Evolutionary conservation across 371 early-diverging fungal species (phyloP), one percentile per base, ranked within the genome.

Genomic region (Mortierella sp.): DNA sequence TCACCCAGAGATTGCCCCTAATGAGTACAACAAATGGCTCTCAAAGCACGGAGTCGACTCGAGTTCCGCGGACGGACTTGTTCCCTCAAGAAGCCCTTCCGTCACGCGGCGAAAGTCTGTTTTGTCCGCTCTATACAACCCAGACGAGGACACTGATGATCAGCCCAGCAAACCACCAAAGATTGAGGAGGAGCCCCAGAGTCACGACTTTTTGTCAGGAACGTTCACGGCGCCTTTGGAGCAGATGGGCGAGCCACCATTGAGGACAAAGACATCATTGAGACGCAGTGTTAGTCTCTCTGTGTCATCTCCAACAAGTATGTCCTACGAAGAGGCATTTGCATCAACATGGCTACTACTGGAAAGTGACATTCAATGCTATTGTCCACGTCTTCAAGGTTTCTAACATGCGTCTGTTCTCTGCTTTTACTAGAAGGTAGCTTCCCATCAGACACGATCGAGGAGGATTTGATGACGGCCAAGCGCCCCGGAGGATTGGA

Each of bases 1-100:
- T 14, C 83, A 82, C 22, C 83, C 83, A 55, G 83, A 82, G 63
- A 82, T 82, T 61, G 83, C 83, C 10, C 83, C 83, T 39, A 82
- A 82, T n/a, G 83, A 82, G 39, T 82, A 82, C 70, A 82, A 82
- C 66, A 71, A 61, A 44, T 82, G 78, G 83, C 70, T 82, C 31
- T 29, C 68, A 16, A 77, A 75, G 68, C 83, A 78, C 40, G 83
- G 83, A 3, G 83, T 82, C 26, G 70, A 74, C 19, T 68, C 73
- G 19, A 34, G 50, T 16, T 63, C 48, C 1, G 34, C 68, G 14
- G 71, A 65, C 29, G 78, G 78, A 26, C 41, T 74, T 1, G 34
- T 70, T 16, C 29, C 78, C 2, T 43, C 75, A n/a, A 70, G 83
- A 44, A 77, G 69, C n/a, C 29, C 64, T 8, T 82, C 83, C 2